Conservation (phyloP, 345 rosid genomes). For the Eucalyptus virginea region DNA sequence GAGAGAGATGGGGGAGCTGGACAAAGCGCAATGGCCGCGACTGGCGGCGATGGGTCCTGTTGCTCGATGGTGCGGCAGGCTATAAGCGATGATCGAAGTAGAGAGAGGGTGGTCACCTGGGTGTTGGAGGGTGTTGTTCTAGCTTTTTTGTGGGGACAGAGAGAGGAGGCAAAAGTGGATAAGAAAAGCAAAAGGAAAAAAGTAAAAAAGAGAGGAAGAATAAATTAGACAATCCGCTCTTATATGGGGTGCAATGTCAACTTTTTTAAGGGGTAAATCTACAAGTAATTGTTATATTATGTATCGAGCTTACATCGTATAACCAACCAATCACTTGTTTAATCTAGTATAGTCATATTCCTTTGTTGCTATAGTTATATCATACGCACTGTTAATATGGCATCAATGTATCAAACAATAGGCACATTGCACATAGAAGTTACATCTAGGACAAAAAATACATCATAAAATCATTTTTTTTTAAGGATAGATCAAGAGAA, state of each 20-base stretch:
- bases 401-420: background rate
- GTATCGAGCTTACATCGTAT: background rate
- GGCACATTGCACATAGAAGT: background rate
- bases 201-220: background rate
- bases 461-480: background rate
- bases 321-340: background rate
- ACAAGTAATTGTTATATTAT: background rate
- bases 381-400: background rate
- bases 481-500: background rate
- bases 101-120: background rate
- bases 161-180: background rate
- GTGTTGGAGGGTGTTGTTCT: background rate
- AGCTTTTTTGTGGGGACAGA: background rate
- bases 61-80: background rate
- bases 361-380: background rate
- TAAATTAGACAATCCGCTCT: background rate
- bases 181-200: background rate
- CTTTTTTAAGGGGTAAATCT: background rate
- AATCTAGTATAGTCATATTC: rapidly evolving
- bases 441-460: background rate
- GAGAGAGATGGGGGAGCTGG: background rate
- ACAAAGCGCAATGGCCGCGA: background rate
- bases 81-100: background rate
- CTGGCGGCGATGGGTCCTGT: rapidly evolving
- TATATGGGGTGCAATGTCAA: background rate